Evolutionary conservation across 2,329 filamentous ascomycete genomes (phyloP).

Genomic region (Aspergillus sp.): DNA sequence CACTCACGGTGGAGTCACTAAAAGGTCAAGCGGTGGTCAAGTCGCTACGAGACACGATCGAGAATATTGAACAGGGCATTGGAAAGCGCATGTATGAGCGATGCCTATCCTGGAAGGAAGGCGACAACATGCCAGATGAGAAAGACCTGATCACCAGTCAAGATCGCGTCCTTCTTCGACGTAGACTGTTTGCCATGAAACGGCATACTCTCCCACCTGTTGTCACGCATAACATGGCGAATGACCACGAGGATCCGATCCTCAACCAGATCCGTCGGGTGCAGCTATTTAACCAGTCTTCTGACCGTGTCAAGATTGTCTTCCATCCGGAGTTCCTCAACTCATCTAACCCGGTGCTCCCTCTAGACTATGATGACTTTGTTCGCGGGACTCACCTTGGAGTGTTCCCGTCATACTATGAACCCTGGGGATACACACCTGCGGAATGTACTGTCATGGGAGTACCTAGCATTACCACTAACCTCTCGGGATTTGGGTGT

Average conservation of each 20-base stretch:
- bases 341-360: conserved; percentile 90
- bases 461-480: conserved; percentile 96
- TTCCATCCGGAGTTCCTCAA: conserved; percentile 99
- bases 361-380: conserved; percentile 97
- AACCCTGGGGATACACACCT: conserved; percentile 98
- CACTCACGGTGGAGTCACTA: conserved; percentile 89
- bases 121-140: conserved; percentile 88
- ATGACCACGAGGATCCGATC: conserved; percentile 89
- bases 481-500: conserved; percentile 95
- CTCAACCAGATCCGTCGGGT: conserved; percentile 94
- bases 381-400: conserved; percentile 95
- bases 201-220: conserved; percentile 85
- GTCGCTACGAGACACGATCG: conserved; percentile 86
- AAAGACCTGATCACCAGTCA: conserved; percentile 91
- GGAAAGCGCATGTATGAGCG: conserved; percentile 93
- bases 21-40: conserved; percentile 98
- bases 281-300: conserved; percentile 93
- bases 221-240: conserved; percentile 98
- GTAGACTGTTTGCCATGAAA: conserved; percentile 96
- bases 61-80: conserved; percentile 88
- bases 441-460: conserved; percentile 99
- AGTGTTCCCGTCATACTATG: conserved; percentile 96
- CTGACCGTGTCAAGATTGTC: conserved; percentile 92
- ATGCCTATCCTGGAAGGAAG: conserved; percentile 92
- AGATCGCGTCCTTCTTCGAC: conserved; percentile 87